Evolutionary conservation across 495 filamentous ascomycete genomes (phyloP).

Genomic region (Aspergillus bertholletiae): DNA sequence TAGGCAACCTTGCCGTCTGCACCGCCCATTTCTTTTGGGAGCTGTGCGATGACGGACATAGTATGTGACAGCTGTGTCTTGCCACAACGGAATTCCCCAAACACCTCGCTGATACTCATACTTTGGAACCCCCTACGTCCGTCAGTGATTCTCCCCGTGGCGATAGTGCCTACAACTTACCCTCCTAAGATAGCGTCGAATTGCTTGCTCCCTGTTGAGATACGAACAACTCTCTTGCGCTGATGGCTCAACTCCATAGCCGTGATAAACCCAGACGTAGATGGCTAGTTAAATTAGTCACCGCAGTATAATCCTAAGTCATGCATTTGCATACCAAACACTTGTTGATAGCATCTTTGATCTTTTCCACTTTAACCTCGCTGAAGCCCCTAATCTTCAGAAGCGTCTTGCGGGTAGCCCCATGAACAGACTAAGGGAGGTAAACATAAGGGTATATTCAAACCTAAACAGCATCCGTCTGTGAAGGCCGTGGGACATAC

Average conservation of each 20-base stretch:
- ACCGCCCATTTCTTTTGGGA: constrained; percentile 60
- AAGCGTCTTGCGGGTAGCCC: constrained; percentile 61
- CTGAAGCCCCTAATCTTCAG: constrained; percentile 78
- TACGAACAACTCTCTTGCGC: constrained; percentile 63
- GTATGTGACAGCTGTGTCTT: constrained; percentile 71
- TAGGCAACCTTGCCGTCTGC: constrained; percentile 78
- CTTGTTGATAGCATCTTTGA: constrained; percentile 74
- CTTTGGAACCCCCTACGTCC: constrained; percentile 66
- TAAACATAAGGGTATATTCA: not conserved
- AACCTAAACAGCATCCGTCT: not conserved
- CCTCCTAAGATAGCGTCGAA: constrained; percentile 70
- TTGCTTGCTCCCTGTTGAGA: constrained; percentile 74
- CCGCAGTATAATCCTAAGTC: too few species aligned
- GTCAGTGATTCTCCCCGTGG: not conserved
- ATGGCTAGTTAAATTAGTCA: constrained; percentile 45
- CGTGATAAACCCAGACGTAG: constrained; percentile 68
- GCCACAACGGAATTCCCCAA: constrained; percentile 72
- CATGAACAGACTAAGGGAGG: constrained; percentile 55
- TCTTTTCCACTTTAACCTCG: constrained; percentile 77
- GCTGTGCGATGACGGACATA: constrained; percentile 65
- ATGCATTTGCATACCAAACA: constrained; percentile 51
- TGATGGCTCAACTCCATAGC: constrained; percentile 67
- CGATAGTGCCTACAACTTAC: constrained; percentile 28
- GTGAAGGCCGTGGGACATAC: constrained; percentile 34
- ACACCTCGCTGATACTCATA: constrained; percentile 75